A percentile compares a stretch with the other conserved stretches of the same genome.
Conservation (phyloP, 2,329 filamentous ascomycete species). For the Trichoderma oligosporum region DNA sequence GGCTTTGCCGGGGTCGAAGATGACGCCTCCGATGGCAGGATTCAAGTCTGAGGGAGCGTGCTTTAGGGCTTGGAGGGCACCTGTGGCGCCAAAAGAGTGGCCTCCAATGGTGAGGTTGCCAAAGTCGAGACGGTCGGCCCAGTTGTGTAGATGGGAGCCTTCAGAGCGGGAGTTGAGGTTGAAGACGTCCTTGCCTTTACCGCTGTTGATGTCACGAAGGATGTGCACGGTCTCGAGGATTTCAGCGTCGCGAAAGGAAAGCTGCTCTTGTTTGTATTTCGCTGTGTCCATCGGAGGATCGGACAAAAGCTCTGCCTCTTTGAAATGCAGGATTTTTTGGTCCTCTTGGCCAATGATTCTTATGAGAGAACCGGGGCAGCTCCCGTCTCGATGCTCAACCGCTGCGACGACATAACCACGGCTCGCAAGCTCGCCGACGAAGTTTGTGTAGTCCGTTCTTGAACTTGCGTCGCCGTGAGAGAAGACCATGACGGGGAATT, state of each 20-base stretch:
- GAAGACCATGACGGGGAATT: constrained; percentile 47
- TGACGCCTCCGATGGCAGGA: constrained; percentile 52
- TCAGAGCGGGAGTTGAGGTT: constrained; percentile 45
- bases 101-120: constrained; percentile 55
- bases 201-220: constrained; percentile 39
- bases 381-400: constrained; percentile 51
- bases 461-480: constrained; percentile 51
- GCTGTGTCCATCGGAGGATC: constrained; percentile 34
- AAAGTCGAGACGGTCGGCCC: constrained; percentile 51
- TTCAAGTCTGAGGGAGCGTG: constrained; percentile 35
- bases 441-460: constrained; percentile 50
- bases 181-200: constrained; percentile 35
- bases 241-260: constrained; percentile 49
- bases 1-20: constrained; percentile 63
- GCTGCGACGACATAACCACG: constrained; percentile 47
- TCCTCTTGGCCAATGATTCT: constrained; percentile 31
- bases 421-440: constrained; percentile 48
- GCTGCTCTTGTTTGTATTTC: constrained; percentile 44
- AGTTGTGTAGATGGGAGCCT: constrained; percentile 45
- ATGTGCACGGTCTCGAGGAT: constrained; percentile 44
- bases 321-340: constrained; percentile 35
- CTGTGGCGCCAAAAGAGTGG: constrained; percentile 64
- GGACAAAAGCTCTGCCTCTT: constrained; percentile 33
- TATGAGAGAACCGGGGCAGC: constrained; percentile 44
- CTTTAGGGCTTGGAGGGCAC: constrained; percentile 58